phyloP scores from a whole-genome alignment of 1,284 basidiomycete genomes.

The Marasmius fiardii region DNA sequence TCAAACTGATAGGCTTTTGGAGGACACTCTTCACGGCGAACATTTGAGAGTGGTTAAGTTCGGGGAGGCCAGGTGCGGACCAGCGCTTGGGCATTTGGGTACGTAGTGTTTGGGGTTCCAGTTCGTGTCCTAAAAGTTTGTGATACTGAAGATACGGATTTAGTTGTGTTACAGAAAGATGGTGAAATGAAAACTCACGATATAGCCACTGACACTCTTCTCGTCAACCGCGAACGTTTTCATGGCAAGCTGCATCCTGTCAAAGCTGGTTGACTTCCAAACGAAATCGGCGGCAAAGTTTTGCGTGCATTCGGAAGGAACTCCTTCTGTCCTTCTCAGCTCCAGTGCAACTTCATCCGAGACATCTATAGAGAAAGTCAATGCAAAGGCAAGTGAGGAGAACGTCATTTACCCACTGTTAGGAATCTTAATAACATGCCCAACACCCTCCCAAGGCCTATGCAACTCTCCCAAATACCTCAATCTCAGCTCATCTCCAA shows the following conservation, averaged over 20 bases:
- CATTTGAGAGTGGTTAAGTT: constrained; percentile 99
- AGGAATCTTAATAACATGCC: constrained; percentile 99
- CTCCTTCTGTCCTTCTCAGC: constrained; percentile 87
- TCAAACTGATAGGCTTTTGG: constrained; percentile 97
- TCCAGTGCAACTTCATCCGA: constrained; percentile 98
- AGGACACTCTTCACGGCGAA: constrained; percentile 98
- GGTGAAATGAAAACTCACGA: constrained; percentile 60
- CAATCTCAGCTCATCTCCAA: constrained; percentile 93
- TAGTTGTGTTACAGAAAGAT: constrained; percentile 2
- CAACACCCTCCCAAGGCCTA: constrained; percentile 95
- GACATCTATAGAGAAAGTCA: constrained; percentile 60
- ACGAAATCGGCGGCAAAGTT: constrained; percentile 98
- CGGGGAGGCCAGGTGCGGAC: constrained; percentile 95
- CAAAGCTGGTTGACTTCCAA: constrained; percentile 99
- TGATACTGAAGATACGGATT: constrained; percentile 68
- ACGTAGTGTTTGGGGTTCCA: constrained; percentile 84
- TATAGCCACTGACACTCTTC: constrained; percentile 98
- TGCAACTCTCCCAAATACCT: constrained; percentile 88
- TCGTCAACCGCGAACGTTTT: constrained; percentile 99
- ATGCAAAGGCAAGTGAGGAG: constrained; percentile 3
- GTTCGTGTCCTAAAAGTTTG: constrained; percentile 95
- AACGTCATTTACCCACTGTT: constrained; percentile 67
- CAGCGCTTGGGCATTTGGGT: constrained; percentile 97
- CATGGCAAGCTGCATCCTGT: constrained; percentile 99
- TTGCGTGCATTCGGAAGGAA: constrained; percentile 92